Conservation (phyloP, 352 stramenopile genomes). For the Albugo laibachii region DNA sequence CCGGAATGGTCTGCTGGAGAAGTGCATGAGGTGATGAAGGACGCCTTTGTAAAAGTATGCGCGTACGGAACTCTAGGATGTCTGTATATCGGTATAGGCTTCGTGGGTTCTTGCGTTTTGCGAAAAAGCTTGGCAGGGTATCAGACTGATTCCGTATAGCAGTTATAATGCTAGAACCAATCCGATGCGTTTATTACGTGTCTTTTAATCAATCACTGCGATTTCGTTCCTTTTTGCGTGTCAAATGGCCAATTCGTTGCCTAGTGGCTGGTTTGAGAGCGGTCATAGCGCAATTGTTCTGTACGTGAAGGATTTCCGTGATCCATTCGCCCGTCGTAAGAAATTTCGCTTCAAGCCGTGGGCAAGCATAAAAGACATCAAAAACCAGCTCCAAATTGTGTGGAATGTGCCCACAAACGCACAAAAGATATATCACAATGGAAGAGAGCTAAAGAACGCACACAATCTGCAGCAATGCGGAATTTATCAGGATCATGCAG, state of each 20-base stretch:
- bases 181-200: no score
- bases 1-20: conserved; percentile 54
- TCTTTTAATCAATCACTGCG: no score
- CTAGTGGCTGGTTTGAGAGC: conserved; percentile 53
- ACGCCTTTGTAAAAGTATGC: conserved; percentile 35
- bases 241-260: conserved; percentile 41
- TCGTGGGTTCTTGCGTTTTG: conserved; percentile 40
- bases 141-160: conserved; percentile 68
- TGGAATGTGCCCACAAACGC: conserved; percentile 60
- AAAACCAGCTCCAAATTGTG: conserved; percentile 66
- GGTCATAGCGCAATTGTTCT: conserved; percentile 44
- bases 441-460: conserved; percentile 61
- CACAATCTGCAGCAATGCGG: conserved; percentile 68
- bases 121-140: conserved; percentile 55
- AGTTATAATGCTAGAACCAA: no score
- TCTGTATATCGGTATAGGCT: conserved; percentile 61
- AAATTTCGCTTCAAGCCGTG: conserved; percentile 62
- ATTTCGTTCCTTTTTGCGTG: no score
- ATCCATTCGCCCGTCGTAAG: conserved; percentile 61
- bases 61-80: conserved; percentile 44
- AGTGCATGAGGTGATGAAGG: conserved; percentile 43
- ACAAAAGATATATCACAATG: conserved; percentile 69
- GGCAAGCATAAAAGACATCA: conserved; percentile 71
- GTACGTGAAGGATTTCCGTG: conserved; percentile 63
- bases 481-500: conserved; percentile 63